Evolutionary conservation across 768 basidiomycete genomes (phyloP).

Genomic region (Hericium erinaceus): DNA sequence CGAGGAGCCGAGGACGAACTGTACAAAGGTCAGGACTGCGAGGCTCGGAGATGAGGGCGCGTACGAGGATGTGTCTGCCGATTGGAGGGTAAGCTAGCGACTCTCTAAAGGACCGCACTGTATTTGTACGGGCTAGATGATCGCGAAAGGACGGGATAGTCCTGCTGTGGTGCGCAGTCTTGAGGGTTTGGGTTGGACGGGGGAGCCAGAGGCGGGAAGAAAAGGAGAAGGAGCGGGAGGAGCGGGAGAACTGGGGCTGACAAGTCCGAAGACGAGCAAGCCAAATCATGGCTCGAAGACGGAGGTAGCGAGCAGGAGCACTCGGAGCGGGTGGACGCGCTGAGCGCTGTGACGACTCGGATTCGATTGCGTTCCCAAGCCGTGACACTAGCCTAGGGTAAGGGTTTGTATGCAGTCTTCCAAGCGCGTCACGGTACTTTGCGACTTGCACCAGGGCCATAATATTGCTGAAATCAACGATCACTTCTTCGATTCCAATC

Average conservation of each 20-base stretch:
- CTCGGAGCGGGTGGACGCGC: not conserved
- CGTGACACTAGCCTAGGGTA: not conserved
- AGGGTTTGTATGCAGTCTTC: not conserved
- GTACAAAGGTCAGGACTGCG: not conserved
- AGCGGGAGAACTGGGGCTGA: not conserved
- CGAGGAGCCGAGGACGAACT: constrained; percentile 13
- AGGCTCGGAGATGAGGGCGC: constrained; percentile 14
- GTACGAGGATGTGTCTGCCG: constrained; percentile 43
- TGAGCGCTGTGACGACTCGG: not conserved
- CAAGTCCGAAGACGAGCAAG: not conserved
- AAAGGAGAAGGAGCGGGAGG: constrained; percentile 7
- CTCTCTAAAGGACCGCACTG: constrained; percentile 34
- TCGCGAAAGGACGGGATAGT: constrained; percentile 25
- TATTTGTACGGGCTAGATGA: constrained; percentile 22
- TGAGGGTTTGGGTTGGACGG: not conserved
- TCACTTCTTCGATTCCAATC: no score
- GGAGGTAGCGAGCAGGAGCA: no score
- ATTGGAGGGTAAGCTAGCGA: constrained; percentile 40
- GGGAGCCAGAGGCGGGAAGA: constrained; percentile 2
- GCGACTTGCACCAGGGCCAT: no score
- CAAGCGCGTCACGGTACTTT: no score
- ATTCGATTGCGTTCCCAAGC: not conserved
- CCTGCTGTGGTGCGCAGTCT: constrained; percentile 1
- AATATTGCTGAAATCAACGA: no score
- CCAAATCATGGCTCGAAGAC: not conserved